These are phyloP conservation scores for Silene conica DNA, from an alignment of 148 eudicot species.

Conservation along the genomic window DNA sequence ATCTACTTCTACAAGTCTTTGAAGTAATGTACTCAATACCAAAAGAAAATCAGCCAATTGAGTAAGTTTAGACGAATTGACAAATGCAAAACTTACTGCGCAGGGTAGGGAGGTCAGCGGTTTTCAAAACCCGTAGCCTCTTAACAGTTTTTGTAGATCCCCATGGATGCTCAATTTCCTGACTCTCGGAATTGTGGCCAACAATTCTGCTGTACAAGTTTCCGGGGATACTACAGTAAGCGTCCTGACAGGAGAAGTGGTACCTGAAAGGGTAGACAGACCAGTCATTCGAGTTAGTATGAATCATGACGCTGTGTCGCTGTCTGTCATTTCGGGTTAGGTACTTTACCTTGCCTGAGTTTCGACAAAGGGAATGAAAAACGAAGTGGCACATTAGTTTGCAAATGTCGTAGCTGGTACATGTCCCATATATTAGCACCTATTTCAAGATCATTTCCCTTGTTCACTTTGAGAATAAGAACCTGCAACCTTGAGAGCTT, in stretches of 20 bases:
- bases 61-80: no score
- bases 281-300: no score
- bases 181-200: conserved; percentile 13
- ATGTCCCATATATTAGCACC: conserved; percentile 20
- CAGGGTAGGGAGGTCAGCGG: no score
- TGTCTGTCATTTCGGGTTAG: no score
- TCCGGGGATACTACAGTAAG: conserved; percentile 19
- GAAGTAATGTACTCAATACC: no score
- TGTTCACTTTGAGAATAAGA: conserved; percentile 5
- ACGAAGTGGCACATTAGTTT: conserved; percentile 13
- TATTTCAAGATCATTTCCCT: conserved; percentile 7
- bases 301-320: no score
- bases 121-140: no score
- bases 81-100: no score
- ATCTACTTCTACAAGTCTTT: no score
- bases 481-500: not conserved
- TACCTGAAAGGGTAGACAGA: not conserved
- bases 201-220: conserved; percentile 18
- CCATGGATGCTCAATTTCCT: conserved; percentile 18
- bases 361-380: conserved; percentile 1
- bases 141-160: not conserved
- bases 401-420: conserved; percentile 16
- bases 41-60: no score
- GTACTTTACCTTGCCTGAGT: not conserved
- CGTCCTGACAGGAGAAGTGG: conserved; percentile 14